phyloP scores from a whole-genome alignment of 1,284 basidiomycete species.

The Cutaneotrichosporon cutaneum region DNA sequence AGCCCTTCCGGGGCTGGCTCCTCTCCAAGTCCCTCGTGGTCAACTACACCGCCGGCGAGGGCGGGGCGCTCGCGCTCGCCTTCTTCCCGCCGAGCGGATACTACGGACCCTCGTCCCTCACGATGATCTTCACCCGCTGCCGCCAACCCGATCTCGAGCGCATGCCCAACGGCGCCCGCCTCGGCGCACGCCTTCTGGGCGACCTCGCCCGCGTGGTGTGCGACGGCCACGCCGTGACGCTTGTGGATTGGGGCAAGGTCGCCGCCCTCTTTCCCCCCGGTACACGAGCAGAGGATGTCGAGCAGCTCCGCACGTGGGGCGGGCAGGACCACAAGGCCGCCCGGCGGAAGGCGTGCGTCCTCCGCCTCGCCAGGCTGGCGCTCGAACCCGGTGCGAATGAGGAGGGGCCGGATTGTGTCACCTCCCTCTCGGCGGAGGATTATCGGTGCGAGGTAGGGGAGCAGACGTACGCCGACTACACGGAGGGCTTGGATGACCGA shows the following conservation, averaged over 20 bases:
- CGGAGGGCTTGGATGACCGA: background rate
- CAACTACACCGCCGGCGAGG: background rate
- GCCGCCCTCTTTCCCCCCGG: background rate
- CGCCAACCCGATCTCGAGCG: background rate
- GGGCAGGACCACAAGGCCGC: background rate
- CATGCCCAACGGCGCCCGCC: background rate
- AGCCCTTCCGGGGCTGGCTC: conserved; percentile 2
- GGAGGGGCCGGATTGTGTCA: background rate
- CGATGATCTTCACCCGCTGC: background rate
- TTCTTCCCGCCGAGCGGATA: conserved; percentile 3
- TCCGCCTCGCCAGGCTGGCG: background rate
- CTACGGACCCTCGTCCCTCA: background rate
- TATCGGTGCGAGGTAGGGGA: background rate
- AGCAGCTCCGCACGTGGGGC: background rate
- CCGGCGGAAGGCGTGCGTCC: background rate
- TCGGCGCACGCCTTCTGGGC: background rate
- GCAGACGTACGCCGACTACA: background rate
- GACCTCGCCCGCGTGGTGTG: background rate
- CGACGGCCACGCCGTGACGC: background rate
- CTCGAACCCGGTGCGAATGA: background rate
- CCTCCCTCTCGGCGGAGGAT: background rate
- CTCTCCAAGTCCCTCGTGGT: background rate
- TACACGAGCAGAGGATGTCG: background rate
- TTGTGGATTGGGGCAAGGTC: background rate
- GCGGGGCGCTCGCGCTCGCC: background rate